Conservation (phyloP, 2,329 filamentous ascomycete genomes). For the Beauveria rudraprayagi region DNA sequence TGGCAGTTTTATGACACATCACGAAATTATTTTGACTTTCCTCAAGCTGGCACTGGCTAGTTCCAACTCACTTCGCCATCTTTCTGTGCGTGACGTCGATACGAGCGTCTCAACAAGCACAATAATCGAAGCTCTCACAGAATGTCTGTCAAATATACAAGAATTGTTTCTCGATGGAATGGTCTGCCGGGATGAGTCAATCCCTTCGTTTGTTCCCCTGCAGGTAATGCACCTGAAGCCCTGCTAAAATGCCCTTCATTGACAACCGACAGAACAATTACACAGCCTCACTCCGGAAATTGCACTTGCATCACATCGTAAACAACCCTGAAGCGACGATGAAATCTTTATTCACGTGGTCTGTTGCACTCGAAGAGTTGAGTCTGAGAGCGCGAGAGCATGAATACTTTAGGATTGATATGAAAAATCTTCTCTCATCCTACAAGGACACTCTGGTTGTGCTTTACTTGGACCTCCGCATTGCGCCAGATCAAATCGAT, state of each 20-base stretch:
- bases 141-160: not conserved
- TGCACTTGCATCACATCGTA: too few relatives aligned
- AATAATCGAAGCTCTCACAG: not conserved
- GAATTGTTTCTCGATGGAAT: not conserved
- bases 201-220: too few relatives aligned
- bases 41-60: not conserved
- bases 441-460: not conserved
- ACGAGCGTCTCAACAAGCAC: accelerated
- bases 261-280: too few relatives aligned
- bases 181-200: too few relatives aligned
- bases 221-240: too few relatives aligned
- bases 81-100: not conserved
- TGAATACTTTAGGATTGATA: too few relatives aligned
- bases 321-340: too few relatives aligned
- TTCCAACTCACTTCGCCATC: not conserved
- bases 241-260: too few relatives aligned
- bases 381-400: too few relatives aligned
- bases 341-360: too few relatives aligned
- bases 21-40: not conserved
- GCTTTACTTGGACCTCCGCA: not conserved
- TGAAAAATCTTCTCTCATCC: not conserved
- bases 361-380: too few relatives aligned
- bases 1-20: accelerated
- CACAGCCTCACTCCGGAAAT: too few relatives aligned
- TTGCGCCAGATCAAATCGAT: not conserved